Conservation (phyloP, 306 rosid genomes). For the Urtica urens region DNA sequence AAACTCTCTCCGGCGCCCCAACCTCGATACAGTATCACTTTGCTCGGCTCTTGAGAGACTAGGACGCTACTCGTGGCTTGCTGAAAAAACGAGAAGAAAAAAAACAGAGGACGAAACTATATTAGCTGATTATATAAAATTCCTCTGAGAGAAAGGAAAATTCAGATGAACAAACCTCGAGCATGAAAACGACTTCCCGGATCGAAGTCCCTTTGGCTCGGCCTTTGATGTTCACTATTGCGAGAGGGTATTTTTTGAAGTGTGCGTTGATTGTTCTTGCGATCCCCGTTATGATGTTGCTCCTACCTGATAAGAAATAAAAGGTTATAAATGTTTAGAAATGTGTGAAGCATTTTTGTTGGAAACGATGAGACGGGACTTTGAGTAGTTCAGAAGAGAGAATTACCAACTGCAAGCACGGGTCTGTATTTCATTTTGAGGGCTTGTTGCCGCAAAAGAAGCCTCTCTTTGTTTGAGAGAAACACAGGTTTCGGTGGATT, state of each 20-base stretch:
- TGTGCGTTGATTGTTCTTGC: conserved; percentile 61
- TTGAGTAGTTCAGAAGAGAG: conserved; percentile 6
- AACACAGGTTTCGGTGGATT: conserved; percentile 27
- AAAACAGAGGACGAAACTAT: conserved; percentile 10
- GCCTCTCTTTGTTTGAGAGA: conserved; percentile 78
- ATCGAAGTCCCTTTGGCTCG: conserved; percentile 91
- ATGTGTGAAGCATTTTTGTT: conserved; percentile 1
- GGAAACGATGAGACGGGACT: conserved; percentile 1
- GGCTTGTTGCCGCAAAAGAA: conserved; percentile 74
- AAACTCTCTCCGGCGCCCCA: conserved; percentile 60
- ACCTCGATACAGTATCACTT: conserved; percentile 78
- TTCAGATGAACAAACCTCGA: conserved; percentile 45
- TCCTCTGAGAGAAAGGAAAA: neutral
- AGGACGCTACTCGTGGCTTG: conserved; percentile 77
- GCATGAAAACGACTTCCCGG: conserved; percentile 58
- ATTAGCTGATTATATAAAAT: neutral
- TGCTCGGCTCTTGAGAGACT: conserved; percentile 81
- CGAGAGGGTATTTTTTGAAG: conserved; percentile 65
- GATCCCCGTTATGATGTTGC: conserved; percentile 61
- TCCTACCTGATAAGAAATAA: conserved; percentile 43
- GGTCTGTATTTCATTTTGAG: conserved; percentile 63
- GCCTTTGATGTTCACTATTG: conserved; percentile 71
- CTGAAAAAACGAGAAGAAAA: conserved; percentile 23
- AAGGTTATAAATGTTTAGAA: neutral
- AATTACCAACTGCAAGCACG: conserved; percentile 68